phyloP scores from a whole-genome alignment of 305 asterid genomes.

The Fraxinus albicans region DNA sequence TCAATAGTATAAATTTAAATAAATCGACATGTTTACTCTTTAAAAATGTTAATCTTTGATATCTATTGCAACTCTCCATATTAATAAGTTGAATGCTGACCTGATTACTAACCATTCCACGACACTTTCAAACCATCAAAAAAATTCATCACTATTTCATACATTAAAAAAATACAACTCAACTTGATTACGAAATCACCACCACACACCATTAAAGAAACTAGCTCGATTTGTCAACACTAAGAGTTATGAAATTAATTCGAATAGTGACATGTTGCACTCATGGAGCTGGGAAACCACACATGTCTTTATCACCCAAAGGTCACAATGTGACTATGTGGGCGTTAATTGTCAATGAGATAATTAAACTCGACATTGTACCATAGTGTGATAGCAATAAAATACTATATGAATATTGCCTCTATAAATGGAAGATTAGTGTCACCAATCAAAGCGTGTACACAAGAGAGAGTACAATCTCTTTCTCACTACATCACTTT shows the following conservation, averaged over 20 bases:
- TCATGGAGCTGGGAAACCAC: background rate
- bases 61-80: background rate
- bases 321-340: background rate
- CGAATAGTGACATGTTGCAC: background rate
- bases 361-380: background rate
- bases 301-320: background rate
- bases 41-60: too few species aligned
- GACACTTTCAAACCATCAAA: background rate
- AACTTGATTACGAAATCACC: background rate
- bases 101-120: background rate
- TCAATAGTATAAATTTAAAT: background rate
- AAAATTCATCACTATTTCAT: background rate
- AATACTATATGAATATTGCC: background rate
- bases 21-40: too few species aligned
- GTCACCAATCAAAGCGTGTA: conserved; percentile 10
- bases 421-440: background rate
- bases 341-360: background rate
- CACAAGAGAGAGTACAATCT: background rate
- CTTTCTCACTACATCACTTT: background rate
- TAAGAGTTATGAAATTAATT: background rate
- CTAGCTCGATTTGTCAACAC: background rate
- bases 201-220: background rate
- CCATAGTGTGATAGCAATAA: background rate
- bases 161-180: background rate
- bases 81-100: background rate